Conservation (phyloP, 176 grass and related monocot genomes). For the Pontederia crassipes region DNA sequence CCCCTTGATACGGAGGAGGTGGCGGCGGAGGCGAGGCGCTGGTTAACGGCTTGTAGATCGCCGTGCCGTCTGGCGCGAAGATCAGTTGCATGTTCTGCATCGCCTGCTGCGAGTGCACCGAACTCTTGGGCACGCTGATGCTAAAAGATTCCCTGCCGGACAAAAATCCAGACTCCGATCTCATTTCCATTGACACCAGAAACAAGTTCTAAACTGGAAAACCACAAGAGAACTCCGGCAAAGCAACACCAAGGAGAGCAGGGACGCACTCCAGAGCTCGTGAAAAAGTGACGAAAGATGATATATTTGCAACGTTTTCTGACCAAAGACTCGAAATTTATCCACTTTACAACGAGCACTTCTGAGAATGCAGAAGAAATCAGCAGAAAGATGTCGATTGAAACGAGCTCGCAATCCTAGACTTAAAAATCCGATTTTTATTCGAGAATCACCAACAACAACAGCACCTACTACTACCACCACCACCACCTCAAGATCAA, state of each 20-base stretch:
- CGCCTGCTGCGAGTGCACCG: conserved; percentile 31
- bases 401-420: not conserved
- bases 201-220: conserved; percentile 6
- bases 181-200: conserved; percentile 70
- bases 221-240: conserved; percentile 16
- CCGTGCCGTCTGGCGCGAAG: conserved; percentile 77
- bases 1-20: conserved; percentile 31
- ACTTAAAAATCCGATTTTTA: not conserved
- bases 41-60: conserved; percentile 60
- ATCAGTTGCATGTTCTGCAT: conserved; percentile 73
- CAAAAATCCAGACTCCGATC: conserved; percentile 76
- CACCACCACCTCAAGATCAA: too few relatives aligned
- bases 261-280: conserved; percentile 3
- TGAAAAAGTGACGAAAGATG: not conserved
- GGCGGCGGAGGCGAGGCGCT: conserved; percentile 20
- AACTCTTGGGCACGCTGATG: conserved; percentile 48
- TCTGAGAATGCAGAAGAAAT: not conserved
- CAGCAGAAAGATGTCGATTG: not conserved
- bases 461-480: not conserved
- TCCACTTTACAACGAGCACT: not conserved
- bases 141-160: conserved; percentile 63
- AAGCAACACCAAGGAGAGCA: not conserved
- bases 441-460: not conserved
- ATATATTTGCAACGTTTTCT: not conserved
- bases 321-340: not conserved